A percentile compares a stretch with the other conserved stretches of the same genome.
Conservation (phyloP, 2,329 filamentous ascomycete genomes). For the Trichophyton simii region DNA sequence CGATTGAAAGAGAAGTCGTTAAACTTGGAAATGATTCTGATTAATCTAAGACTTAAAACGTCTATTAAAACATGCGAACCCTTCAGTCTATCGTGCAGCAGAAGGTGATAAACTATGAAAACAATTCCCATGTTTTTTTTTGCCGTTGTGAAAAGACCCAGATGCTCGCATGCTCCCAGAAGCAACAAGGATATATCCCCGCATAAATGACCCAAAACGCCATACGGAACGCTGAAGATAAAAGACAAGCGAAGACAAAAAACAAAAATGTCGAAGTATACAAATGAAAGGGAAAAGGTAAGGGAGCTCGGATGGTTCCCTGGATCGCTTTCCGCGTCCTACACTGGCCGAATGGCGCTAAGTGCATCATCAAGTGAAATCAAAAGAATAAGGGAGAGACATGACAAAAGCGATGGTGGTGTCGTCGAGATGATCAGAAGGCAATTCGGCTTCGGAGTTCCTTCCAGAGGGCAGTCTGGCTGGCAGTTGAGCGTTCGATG, state of each 20-base stretch:
- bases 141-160: not conserved
- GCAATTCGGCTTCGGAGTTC: constrained; percentile 11
- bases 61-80: not conserved
- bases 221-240: not conserved
- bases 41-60: not conserved
- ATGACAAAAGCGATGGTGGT: not conserved
- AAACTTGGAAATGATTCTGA: not conserved
- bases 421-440: not conserved
- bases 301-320: not conserved
- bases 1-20: not conserved
- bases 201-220: not conserved
- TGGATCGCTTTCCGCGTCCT: not conserved
- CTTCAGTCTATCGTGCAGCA: not conserved
- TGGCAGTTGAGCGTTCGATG: constrained; percentile 34
- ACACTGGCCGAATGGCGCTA: not conserved
- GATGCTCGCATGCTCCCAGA: not conserved
- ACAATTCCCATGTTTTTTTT: not conserved
- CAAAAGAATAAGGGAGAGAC: not conserved
- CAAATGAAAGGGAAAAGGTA: not conserved
- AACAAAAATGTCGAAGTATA: not conserved
- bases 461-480: constrained; percentile 13
- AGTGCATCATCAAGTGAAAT: not conserved
- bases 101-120: constrained; percentile 1
- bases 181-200: not conserved
- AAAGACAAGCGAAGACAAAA: not conserved